Percentiles rank a stretch among this genome's conserved stretches.
phyloP scores from a whole-genome alignment of 441 rosid genomes.

The Erodium moschatum region DNA sequence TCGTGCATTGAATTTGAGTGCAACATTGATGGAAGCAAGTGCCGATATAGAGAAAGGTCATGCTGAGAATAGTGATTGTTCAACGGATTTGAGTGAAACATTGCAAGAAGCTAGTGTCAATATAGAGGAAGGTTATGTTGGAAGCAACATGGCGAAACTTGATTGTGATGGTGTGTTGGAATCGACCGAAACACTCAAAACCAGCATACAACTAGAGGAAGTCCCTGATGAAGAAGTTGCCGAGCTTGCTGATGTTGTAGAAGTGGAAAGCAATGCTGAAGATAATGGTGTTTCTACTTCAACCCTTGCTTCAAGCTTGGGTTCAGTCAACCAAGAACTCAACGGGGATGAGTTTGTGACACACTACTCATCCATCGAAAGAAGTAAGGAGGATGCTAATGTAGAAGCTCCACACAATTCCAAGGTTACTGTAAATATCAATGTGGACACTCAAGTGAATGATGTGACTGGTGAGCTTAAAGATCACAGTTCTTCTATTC shows the following conservation, averaged over 20 bases:
- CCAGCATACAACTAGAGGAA: neutral
- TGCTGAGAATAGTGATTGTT: neutral
- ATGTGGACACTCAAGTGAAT: slow-evolving; percentile 17
- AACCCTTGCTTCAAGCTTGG: slow-evolving; percentile 9
- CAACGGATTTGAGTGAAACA: neutral
- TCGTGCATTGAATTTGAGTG: neutral
- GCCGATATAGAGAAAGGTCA: neutral
- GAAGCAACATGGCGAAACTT: no score
- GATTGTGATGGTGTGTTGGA: neutral
- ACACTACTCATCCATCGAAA: slow-evolving; percentile 22
- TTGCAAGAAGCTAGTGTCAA: neutral
- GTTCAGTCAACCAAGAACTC: slow-evolving; percentile 8
- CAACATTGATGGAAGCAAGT: neutral
- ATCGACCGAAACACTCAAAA: neutral
- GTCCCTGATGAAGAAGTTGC: slow-evolving; percentile 12
- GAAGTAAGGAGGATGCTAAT: slow-evolving; percentile 16
- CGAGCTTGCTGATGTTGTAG: slow-evolving; percentile 15
- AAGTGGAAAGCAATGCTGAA: slow-evolving; percentile 19
- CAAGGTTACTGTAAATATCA: slow-evolving; percentile 18
- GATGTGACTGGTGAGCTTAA: no score
- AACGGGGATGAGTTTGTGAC: slow-evolving; percentile 16
- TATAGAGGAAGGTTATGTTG: neutral
- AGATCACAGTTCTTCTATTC: slow-evolving; percentile 18
- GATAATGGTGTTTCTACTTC: slow-evolving; percentile 11
- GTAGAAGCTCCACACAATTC: slow-evolving; percentile 14